Evolutionary conservation across 1,284 basidiomycete genomes (phyloP).

Genomic region (Pseudomicrostroma phylloplanum): DNA sequence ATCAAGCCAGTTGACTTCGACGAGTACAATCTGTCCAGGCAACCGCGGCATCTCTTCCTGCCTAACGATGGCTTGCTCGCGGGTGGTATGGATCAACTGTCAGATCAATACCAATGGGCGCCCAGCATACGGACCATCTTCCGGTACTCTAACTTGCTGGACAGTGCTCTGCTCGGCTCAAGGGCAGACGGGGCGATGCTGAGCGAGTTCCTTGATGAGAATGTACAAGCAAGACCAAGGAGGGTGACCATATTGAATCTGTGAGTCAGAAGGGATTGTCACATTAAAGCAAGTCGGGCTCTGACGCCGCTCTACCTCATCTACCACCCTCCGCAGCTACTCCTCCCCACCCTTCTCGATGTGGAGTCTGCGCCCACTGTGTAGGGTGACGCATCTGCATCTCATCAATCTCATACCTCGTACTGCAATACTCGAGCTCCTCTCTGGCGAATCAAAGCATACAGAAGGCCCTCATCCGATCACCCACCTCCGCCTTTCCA

Average conservation of each 20-base stretch:
- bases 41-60: background rate
- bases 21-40: background rate
- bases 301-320: background rate
- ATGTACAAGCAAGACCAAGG: background rate
- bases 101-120: conserved; percentile 7
- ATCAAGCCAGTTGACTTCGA: no score
- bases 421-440: background rate
- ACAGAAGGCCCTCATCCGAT: background rate
- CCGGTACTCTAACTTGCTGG: background rate
- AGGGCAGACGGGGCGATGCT: background rate
- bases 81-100: background rate
- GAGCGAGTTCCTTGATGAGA: background rate
- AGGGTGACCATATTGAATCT: conserved; percentile 3
- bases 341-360: conserved; percentile 4
- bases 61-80: conserved; percentile 4
- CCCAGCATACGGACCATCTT: conserved; percentile 2
- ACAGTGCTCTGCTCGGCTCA: background rate
- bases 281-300: background rate
- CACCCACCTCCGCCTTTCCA: background rate
- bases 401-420: background rate
- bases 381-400: conserved; percentile 8
- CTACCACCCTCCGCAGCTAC: background rate
- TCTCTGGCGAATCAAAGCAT: background rate
- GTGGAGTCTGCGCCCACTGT: background rate
- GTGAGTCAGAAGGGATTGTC: background rate